Percentiles rank a stretch among this genome's conserved stretches.
These are phyloP conservation scores for Solanum piurae DNA, from an alignment of 257 asterid species.

Conservation along the genomic window DNA sequence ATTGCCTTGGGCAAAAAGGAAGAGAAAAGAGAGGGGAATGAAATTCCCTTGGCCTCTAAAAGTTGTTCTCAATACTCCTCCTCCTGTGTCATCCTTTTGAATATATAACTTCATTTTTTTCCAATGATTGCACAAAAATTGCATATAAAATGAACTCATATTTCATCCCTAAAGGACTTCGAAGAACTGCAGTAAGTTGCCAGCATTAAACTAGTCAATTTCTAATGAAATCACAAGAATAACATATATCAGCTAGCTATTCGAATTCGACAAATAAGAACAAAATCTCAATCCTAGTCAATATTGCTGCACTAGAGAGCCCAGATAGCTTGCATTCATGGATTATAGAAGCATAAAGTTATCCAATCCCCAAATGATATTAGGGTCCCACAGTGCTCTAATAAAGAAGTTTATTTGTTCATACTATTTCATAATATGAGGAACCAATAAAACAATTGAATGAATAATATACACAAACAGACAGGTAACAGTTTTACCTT, in stretches of 20 bases:
- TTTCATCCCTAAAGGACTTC: background rate
- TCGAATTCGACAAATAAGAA: background rate
- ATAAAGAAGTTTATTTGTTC: background rate
- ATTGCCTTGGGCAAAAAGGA: background rate
- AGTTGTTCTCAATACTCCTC: background rate
- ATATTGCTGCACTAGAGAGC: background rate
- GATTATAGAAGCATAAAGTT: background rate
- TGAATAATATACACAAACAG: background rate
- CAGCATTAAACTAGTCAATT: background rate
- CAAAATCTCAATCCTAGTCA: background rate
- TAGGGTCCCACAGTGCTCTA: background rate
- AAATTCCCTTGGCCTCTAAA: background rate
- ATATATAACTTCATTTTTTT: background rate
- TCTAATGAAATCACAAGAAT: background rate
- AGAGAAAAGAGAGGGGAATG: background rate
- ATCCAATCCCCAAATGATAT: background rate
- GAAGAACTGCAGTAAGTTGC: background rate
- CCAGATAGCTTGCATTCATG: background rate
- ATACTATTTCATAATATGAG: background rate
- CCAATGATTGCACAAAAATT: background rate
- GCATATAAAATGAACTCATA: background rate
- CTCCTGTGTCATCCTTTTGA: background rate
- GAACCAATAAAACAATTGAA: background rate
- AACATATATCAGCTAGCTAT: background rate
- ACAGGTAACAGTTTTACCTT: slow-evolving; percentile 26